A percentile compares a stretch with the other conserved stretches of the same genome.
phyloP scores from a whole-genome alignment of 257 asterid species.

The Solanum phureja region DNA sequence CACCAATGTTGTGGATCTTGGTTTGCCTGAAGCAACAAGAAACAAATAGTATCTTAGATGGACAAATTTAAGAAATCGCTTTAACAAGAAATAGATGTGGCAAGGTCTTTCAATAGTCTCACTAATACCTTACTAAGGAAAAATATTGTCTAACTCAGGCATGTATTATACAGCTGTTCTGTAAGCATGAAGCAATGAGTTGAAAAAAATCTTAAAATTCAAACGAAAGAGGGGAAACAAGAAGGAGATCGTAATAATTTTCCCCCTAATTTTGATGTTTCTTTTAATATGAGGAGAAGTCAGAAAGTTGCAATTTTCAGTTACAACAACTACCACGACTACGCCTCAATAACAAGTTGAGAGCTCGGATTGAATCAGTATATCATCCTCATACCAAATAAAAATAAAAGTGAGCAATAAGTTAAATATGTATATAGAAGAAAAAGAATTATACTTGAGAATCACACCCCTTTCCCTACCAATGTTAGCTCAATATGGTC shows the following conservation, averaged over 20 bases:
- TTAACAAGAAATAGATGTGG: neutral
- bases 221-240: neutral
- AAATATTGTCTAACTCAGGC: neutral
- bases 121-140: neutral
- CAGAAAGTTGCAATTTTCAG: neutral
- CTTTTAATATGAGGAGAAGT: neutral
- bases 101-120: neutral
- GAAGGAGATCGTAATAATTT: neutral
- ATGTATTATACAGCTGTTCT: neutral
- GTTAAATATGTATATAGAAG: neutral
- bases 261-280: neutral
- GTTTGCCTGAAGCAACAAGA: conserved; percentile 52
- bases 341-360: neutral
- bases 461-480: neutral
- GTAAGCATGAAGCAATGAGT: neutral
- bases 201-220: neutral
- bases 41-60: neutral
- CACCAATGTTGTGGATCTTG: conserved; percentile 92
- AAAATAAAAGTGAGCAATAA: neutral
- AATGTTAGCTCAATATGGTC: neutral
- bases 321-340: neutral
- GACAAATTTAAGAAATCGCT: neutral
- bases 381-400: neutral
- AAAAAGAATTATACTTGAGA: neutral
- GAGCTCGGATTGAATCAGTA: neutral